phyloP scores from a whole-genome alignment of 202 grass and related monocot genomes.

The Schoenoplectus triqueter region DNA sequence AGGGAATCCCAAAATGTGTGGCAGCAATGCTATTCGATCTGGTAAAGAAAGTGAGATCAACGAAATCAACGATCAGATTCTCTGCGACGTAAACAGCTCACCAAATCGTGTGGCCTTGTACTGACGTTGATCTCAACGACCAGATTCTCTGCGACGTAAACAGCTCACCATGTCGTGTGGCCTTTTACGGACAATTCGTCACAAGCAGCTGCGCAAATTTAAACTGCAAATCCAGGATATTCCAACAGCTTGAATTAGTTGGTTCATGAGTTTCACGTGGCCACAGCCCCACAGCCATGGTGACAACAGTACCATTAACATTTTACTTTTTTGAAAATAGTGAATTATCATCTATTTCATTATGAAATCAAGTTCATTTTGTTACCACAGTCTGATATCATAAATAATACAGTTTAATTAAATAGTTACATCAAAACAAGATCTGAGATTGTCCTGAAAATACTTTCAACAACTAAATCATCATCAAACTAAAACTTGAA shows the following conservation, averaged over 20 bases:
- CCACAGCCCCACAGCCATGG: not conserved
- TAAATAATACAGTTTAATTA: too few relatives aligned
- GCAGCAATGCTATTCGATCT: not conserved
- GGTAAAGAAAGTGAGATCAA: not conserved
- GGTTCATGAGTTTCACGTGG: slow-evolving; percentile 1
- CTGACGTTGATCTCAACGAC: not conserved
- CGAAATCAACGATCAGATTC: not conserved
- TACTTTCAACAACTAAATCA: too few relatives aligned
- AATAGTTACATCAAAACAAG: too few relatives aligned
- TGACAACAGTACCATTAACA: slow-evolving; percentile 7
- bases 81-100: not conserved
- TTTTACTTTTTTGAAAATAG: not conserved
- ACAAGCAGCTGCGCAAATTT: too few relatives aligned
- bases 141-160: slow-evolving; percentile 12
- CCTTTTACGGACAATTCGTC: slow-evolving; percentile 13
- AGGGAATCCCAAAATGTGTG: slow-evolving; percentile 20
- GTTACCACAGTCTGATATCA: too few relatives aligned
- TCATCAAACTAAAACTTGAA: too few relatives aligned
- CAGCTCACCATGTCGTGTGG: not conserved
- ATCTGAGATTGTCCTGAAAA: too few relatives aligned
- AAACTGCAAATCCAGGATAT: not conserved
- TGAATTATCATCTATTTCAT: too few relatives aligned
- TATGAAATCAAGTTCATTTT: too few relatives aligned
- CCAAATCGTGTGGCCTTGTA: slow-evolving; percentile 1
- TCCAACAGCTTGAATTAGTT: not conserved